Conservation (phyloP, 768 basidiomycete genomes). For the Hericium rajendrae region DNA sequence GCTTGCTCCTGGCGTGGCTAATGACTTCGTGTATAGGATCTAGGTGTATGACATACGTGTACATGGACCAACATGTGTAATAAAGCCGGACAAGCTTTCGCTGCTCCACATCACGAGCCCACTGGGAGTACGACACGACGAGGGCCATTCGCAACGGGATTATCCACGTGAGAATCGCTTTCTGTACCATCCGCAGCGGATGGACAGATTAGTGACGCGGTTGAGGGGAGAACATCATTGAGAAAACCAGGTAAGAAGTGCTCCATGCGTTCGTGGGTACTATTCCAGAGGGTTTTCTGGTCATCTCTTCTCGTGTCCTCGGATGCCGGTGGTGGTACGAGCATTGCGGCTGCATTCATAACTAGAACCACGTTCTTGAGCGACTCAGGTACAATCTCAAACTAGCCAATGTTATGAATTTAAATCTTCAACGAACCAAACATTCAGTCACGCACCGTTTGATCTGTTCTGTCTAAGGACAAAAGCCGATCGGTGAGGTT, state of each 20-base stretch:
- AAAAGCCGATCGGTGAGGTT: conserved; percentile 86
- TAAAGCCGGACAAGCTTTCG: no score
- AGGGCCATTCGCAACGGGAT: no score
- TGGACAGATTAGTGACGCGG: conserved; percentile 14
- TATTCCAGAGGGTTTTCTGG: conserved; percentile 70
- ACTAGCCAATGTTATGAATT: conserved; percentile 34
- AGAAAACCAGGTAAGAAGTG: conserved; percentile 90
- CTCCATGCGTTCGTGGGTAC: conserved; percentile 81
- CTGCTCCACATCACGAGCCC: no score
- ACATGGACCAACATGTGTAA: no score
- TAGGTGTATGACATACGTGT: no score
- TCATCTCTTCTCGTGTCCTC: conserved; percentile 43
- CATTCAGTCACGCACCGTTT: conserved; percentile 50
- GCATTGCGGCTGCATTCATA: conserved; percentile 82
- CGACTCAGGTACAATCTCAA: conserved; percentile 92
- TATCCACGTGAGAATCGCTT: no score
- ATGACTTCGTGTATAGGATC: no score
- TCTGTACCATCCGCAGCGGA: no score
- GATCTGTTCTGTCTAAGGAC: conserved; percentile 75
- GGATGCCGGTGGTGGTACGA: conserved; percentile 47
- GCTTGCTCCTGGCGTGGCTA: no score
- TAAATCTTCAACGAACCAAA: not conserved
- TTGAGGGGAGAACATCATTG: conserved; percentile 49
- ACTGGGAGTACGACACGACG: no score
- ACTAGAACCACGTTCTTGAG: conserved; percentile 95